Evolutionary conservation across 768 basidiomycete genomes (phyloP), one percentile per base, ranked within the genome.

Genomic region (Pulveroboletus sp.): DNA sequence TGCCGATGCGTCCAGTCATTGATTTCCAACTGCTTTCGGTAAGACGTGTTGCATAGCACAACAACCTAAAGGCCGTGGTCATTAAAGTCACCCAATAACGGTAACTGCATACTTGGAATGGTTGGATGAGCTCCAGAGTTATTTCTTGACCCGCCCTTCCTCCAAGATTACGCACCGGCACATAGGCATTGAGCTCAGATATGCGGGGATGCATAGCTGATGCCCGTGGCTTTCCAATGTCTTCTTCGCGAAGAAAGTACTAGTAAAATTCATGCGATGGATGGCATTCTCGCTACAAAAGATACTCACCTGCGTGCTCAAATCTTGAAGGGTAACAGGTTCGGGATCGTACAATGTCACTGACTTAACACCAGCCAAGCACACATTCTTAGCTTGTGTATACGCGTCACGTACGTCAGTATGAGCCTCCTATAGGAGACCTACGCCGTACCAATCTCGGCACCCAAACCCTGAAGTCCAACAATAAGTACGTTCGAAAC

Each of bases 331-430:
- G 20, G 81, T 78, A 11, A 94, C 90, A 11, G 81, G 87, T 57
- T 93, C 87, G 9, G 94, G 94, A 69, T 99, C 97, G 64, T 82
- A 97, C 47, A 98, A 78, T 6, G 94, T 94, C 25, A 98, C 95
- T 6, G 91, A 93, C 72, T 97, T 98, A 43, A 99, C 97, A 49
- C 97, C 97, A 41, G 97, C 97, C 46, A 99, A 77, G 47, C 82
- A 86, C 47, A 97, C 77, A 65, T 99, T 92, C 77, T 99, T 99
- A 53, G 97, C 95, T 56, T 50, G 23, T 34, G 39, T 50, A 55
- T 58, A 57, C 58, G 50, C 34, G 20, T 31, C 6, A 17, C 5
- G 2, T 21, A 19, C 39, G 45, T 62, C 31, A 61, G 55, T 11
- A 36, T 39, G 27, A 53, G 20, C 31, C 19, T 42, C 44, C 45